These are phyloP conservation scores for Cystobasidium ongulense DNA, from an alignment of 768 basidiomycete genomes.

Conservation along the genomic window DNA sequence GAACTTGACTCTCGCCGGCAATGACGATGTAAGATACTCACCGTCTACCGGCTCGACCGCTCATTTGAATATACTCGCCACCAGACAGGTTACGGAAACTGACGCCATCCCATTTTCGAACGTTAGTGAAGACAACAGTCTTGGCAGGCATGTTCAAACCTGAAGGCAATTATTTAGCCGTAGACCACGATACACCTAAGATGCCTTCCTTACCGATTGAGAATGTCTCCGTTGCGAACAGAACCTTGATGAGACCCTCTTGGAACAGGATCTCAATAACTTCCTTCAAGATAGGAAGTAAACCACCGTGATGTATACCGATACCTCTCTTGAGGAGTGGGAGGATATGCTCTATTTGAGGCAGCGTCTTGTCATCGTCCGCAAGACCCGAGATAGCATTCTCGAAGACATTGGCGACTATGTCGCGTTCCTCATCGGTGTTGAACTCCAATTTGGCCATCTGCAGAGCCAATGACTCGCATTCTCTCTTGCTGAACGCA, in stretches of 20 bases:
- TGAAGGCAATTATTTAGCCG: conserved; percentile 43
- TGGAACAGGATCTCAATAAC: conserved; percentile 99
- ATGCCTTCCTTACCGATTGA: conserved; percentile 66
- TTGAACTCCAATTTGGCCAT: conserved; percentile 97
- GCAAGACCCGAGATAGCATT: conserved; percentile 87
- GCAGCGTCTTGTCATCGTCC: conserved; percentile 74
- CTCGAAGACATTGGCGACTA: conserved; percentile 78
- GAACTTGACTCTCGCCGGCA: neutral
- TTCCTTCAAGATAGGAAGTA: conserved; percentile 94
- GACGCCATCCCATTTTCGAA: conserved; percentile 90
- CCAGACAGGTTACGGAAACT: conserved; percentile 82
- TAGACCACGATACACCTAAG: too few species aligned
- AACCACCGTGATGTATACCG: conserved; percentile 95
- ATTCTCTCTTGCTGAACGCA: conserved; percentile 96
- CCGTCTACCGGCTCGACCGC: conserved; percentile 84
- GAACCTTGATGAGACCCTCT: conserved; percentile 91
- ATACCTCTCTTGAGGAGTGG: conserved; percentile 90
- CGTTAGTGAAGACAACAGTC: conserved; percentile 93
- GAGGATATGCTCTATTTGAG: conserved; percentile 84
- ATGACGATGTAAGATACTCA: neutral
- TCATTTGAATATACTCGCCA: conserved; percentile 99
- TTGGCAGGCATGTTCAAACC: conserved; percentile 97
- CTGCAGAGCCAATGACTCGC: conserved; percentile 80
- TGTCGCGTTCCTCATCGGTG: conserved; percentile 74
- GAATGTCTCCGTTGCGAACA: conserved; percentile 98